Percentiles rank a stretch among this genome's conserved stretches.
These are phyloP conservation scores for Scedosporium boydii DNA, from an alignment of 2,329 filamentous ascomycete species.

Conservation along the genomic window DNA sequence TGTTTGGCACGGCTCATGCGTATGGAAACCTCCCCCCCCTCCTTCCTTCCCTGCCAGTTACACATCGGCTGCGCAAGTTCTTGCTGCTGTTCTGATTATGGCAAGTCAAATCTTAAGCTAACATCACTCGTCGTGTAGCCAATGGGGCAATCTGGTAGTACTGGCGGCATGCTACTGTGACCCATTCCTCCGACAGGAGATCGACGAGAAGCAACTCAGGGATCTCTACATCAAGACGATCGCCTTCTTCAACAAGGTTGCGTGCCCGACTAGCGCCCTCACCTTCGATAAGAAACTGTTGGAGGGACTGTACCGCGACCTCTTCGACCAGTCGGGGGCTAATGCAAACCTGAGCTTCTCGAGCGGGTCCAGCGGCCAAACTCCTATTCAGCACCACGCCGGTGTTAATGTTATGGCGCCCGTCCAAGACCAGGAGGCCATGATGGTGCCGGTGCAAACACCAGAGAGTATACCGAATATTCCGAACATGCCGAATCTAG, in stretches of 20 bases:
- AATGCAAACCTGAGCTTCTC: constrained; percentile 6
- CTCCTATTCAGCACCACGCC: not conserved
- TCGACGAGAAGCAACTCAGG: constrained; percentile 46
- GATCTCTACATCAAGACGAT: constrained; percentile 65
- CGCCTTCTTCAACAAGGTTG: constrained; percentile 59
- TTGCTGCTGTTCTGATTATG: constrained; percentile 12
- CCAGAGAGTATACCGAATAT: not conserved
- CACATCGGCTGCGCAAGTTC: not conserved
- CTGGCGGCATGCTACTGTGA: constrained; percentile 73
- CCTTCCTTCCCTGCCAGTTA: not conserved
- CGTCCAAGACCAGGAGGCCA: not conserved
- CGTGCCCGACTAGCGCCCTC: constrained; percentile 66
- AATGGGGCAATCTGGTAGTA: constrained; percentile 96
- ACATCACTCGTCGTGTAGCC: constrained; percentile 38
- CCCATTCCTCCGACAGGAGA: constrained; percentile 44
- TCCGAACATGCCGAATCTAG: not conserved
- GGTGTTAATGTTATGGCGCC: not conserved
- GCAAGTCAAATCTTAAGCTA: constrained; percentile 2
- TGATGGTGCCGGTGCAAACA: not conserved
- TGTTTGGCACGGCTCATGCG: constrained; percentile 93
- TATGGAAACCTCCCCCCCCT: constrained; percentile 38
- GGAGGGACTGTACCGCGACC: constrained; percentile 37
- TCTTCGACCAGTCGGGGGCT: constrained; percentile 20
- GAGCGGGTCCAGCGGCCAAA: not conserved
- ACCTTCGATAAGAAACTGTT: constrained; percentile 67